Evolutionary conservation across 1,284 basidiomycete species (phyloP).

Genomic region (Ceratobasidium sp.): DNA sequence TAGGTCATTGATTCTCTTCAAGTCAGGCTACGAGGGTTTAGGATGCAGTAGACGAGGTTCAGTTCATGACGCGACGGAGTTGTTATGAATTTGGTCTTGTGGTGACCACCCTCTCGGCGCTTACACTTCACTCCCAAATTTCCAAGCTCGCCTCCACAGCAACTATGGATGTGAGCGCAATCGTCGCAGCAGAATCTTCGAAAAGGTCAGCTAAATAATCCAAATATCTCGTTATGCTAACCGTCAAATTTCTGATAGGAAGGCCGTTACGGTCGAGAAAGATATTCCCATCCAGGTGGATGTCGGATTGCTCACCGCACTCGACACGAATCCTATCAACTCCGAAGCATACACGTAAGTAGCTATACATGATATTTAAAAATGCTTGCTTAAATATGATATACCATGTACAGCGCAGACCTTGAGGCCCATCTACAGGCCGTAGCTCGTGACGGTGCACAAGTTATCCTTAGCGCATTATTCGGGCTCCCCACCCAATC

Average conservation of each 20-base stretch:
- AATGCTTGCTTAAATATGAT: neutral
- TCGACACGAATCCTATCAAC: conserved; percentile 90
- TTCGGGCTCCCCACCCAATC: conserved; percentile 85
- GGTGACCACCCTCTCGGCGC: conserved; percentile 5
- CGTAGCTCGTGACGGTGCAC: conserved; percentile 88
- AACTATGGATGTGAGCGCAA: conserved; percentile 82
- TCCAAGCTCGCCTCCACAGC: conserved; percentile 10
- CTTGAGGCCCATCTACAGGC: conserved; percentile 84
- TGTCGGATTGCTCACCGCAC: conserved; percentile 84
- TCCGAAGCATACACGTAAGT: conserved; percentile 81
- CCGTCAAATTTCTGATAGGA: conserved; percentile 60
- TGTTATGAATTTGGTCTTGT: conserved; percentile 22
- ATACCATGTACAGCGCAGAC: conserved; percentile 63
- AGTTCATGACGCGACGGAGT: neutral
- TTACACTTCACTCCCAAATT: conserved; percentile 38
- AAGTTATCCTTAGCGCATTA: conserved; percentile 83
- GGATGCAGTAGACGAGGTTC: no score
- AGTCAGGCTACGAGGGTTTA: no score
- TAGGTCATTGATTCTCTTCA: neutral
- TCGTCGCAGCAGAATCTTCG: conserved; percentile 75
- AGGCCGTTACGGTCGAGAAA: conserved; percentile 79
- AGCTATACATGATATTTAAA: neutral
- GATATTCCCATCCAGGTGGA: conserved; percentile 87
- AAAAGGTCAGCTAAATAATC: conserved; percentile 65
- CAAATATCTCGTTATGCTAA: conserved; percentile 25